Evolutionary conservation across 2,329 filamentous ascomycete genomes (phyloP).

Genomic region (Malbranchea zuffiana): DNA sequence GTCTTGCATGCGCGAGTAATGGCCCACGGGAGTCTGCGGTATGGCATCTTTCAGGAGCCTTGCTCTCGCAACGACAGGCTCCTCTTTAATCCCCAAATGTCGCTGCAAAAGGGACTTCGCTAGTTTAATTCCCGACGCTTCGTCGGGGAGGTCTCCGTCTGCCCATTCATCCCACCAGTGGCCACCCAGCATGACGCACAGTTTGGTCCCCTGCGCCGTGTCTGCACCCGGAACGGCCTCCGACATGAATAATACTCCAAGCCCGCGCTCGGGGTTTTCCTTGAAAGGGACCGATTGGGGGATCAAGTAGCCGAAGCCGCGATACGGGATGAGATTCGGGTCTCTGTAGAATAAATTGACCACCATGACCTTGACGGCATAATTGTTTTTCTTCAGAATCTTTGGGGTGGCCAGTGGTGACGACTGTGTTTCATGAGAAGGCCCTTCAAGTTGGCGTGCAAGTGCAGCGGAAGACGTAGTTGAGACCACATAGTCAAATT

Average conservation of each 20-base stretch:
- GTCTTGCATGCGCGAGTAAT: slow-evolving; percentile 50
- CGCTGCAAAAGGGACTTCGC: slow-evolving; percentile 58
- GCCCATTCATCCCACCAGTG: slow-evolving; percentile 70
- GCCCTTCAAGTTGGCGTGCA: slow-evolving; percentile 7
- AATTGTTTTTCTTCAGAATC: slow-evolving; percentile 33
- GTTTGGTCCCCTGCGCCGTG: slow-evolving; percentile 57
- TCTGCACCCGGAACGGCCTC: slow-evolving; percentile 51
- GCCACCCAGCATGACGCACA: slow-evolving; percentile 90
- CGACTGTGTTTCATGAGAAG: background rate
- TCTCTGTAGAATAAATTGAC: slow-evolving; percentile 78
- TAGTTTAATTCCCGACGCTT: slow-evolving; percentile 56
- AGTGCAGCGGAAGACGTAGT: slow-evolving; percentile 17
- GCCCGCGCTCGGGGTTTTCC: slow-evolving; percentile 68
- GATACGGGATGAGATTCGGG: slow-evolving; percentile 51
- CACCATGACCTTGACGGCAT: slow-evolving; percentile 74
- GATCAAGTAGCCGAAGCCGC: slow-evolving; percentile 86
- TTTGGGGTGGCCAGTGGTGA: slow-evolving; percentile 14
- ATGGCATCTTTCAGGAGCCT: slow-evolving; percentile 62
- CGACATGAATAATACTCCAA: slow-evolving; percentile 89
- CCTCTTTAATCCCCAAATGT: slow-evolving; percentile 60
- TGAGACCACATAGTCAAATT: slow-evolving; percentile 22
- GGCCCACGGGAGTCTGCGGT: slow-evolving; percentile 79
- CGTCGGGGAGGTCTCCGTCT: slow-evolving; percentile 46
- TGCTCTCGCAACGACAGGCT: slow-evolving; percentile 51
- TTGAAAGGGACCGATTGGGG: slow-evolving; percentile 59